These are phyloP conservation scores for Avena eriantha DNA, from an alignment of 176 grass and related monocot genomes.

Conservation along the genomic window DNA sequence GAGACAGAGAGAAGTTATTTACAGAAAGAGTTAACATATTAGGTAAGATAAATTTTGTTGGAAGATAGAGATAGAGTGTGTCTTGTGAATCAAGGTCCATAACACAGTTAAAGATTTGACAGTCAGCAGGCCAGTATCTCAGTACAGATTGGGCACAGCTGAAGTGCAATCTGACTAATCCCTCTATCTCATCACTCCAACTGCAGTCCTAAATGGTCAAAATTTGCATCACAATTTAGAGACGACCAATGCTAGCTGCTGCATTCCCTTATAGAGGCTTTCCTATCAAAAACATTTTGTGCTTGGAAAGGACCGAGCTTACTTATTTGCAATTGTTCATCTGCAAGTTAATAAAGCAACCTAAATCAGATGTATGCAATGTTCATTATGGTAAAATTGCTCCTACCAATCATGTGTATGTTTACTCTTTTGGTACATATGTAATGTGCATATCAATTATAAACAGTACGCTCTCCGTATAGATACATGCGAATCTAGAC, in stretches of 20 bases:
- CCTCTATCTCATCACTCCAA: not conserved
- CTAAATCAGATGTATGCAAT: not conserved
- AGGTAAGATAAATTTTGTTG: not conserved
- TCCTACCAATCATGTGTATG: not conserved
- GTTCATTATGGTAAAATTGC: conserved; percentile 16
- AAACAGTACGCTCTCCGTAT: not conserved
- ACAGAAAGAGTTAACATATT: not conserved
- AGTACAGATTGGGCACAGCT: not conserved
- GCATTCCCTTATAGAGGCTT: not conserved
- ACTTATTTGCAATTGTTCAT: conserved; percentile 15
- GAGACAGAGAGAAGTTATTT: not conserved
- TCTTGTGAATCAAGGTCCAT: not conserved
- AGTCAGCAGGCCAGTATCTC: not conserved
- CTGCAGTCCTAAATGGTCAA: conserved; percentile 7
- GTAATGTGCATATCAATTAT: not conserved
- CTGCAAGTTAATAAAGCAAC: not conserved
- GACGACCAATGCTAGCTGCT: not conserved
- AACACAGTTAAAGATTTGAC: not conserved
- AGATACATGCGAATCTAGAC: too few relatives aligned
- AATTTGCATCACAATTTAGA: not conserved
- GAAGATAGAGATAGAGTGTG: not conserved
- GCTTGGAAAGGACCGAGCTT: not conserved
- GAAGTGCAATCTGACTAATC: not conserved
- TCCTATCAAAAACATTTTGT: not conserved
- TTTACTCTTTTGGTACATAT: not conserved